Conservation (phyloP, 768 basidiomycete species). For the Naematelia aurantialba region DNA sequence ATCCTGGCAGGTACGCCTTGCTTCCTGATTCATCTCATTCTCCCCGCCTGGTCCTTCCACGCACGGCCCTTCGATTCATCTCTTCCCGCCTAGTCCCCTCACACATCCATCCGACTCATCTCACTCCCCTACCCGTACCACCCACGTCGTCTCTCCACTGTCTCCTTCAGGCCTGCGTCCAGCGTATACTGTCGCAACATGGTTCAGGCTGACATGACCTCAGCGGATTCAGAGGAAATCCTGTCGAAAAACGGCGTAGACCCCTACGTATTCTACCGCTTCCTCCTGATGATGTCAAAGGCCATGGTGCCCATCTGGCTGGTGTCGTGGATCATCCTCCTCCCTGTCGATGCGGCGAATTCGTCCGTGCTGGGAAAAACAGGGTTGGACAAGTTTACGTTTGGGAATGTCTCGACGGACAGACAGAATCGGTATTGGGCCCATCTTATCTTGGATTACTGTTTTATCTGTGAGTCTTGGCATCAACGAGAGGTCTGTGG, state of each 20-base stretch:
- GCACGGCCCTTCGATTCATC: neutral
- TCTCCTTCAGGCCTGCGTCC: neutral
- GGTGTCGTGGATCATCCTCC: slow-evolving; percentile 76
- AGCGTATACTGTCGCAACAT: no score
- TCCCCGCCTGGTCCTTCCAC: neutral
- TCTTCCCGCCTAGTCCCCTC: neutral
- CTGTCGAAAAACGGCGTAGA: slow-evolving; percentile 55
- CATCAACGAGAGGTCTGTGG: neutral
- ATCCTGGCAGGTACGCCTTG: slow-evolving; percentile 29
- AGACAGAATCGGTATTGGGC: slow-evolving; percentile 66
- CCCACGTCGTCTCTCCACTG: slow-evolving; percentile 55
- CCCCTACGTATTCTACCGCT: slow-evolving; percentile 90
- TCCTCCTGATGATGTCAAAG: slow-evolving; percentile 74
- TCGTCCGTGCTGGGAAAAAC: slow-evolving; percentile 55
- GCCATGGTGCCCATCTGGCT: slow-evolving; percentile 88
- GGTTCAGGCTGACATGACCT: slow-evolving; percentile 59
- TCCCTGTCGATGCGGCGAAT: slow-evolving; percentile 65
- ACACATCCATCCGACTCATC: neutral
- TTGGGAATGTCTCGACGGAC: slow-evolving; percentile 66
- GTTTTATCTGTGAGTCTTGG: slow-evolving; percentile 67
- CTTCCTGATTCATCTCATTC: neutral
- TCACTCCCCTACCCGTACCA: slow-evolving; percentile 57
- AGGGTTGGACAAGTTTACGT: slow-evolving; percentile 69
- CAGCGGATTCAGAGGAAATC: slow-evolving; percentile 53
- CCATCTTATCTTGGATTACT: slow-evolving; percentile 70